These are phyloP conservation scores for Omphalotus olearius DNA, from an alignment of 1,284 basidiomycete species.

Conservation along the genomic window DNA sequence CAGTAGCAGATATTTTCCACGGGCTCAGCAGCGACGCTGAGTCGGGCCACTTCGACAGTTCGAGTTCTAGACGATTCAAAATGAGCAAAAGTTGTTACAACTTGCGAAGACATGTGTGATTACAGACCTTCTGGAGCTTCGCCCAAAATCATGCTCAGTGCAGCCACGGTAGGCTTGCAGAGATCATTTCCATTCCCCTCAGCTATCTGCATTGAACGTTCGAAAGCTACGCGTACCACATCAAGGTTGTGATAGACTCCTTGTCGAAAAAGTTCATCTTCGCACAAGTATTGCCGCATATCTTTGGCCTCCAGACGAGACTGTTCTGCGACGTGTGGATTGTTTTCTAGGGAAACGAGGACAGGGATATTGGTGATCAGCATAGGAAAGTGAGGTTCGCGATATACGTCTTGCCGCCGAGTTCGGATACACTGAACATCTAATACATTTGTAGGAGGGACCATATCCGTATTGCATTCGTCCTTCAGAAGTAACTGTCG, in stretches of 20 bases:
- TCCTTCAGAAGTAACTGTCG: constrained; percentile 52
- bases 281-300: constrained; percentile 56
- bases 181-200: constrained; percentile 46
- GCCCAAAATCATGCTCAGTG: constrained; percentile 57
- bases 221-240: constrained; percentile 63
- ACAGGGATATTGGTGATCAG: constrained; percentile 61
- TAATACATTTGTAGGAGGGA: constrained; percentile 48
- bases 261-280: constrained; percentile 59
- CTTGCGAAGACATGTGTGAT: neutral
- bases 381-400: constrained; percentile 56
- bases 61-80: constrained; percentile 34
- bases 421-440: constrained; percentile 66
- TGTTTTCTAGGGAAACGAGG: constrained; percentile 67
- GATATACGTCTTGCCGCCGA: constrained; percentile 60
- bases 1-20: constrained; percentile 77
- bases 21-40: constrained; percentile 67
- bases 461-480: constrained; percentile 38
- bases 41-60: constrained; percentile 54
- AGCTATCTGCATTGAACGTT: constrained; percentile 47
- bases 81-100: neutral
- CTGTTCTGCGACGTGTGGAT: constrained; percentile 41
- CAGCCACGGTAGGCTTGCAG: constrained; percentile 61
- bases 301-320: constrained; percentile 42
- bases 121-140: constrained; percentile 42
- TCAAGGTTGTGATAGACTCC: constrained; percentile 71